Percentiles rank a stretch among this genome's conserved stretches.
phyloP scores from a whole-genome alignment of 108 stramenopile species.

The Skeletonema tropicum region DNA sequence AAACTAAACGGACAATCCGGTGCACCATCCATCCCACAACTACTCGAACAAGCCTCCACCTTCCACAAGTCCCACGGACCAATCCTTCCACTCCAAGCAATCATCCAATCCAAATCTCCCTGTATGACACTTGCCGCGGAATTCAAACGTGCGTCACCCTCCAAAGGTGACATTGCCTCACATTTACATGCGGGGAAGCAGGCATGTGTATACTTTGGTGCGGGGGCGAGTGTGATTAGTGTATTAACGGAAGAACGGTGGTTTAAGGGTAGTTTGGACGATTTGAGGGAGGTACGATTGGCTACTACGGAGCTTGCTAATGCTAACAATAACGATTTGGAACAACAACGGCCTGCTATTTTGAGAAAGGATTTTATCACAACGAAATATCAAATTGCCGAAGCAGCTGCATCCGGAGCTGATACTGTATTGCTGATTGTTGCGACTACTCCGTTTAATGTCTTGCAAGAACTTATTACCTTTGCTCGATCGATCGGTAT shows the following conservation, averaged over 20 bases:
- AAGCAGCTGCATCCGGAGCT: constrained; percentile 93
- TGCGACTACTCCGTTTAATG: constrained; percentile 73
- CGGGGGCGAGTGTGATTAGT: constrained; percentile 91
- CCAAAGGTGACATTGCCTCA: constrained; percentile 92
- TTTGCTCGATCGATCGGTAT: constrained; percentile 80
- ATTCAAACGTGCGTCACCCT: constrained; percentile 96
- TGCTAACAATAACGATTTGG: neutral
- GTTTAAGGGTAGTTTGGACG: constrained; percentile 92
- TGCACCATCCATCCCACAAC: constrained; percentile 33
- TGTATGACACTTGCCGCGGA: constrained; percentile 96
- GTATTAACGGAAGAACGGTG: constrained; percentile 96
- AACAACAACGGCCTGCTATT: constrained; percentile 73
- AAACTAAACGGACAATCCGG: constrained; percentile 8
- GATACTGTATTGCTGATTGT: constrained; percentile 97
- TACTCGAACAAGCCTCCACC: constrained; percentile 44
- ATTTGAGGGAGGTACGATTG: constrained; percentile 74
- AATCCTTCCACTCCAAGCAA: constrained; percentile 57
- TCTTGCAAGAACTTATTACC: constrained; percentile 78
- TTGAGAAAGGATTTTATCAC: constrained; percentile 96
- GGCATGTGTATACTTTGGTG: constrained; percentile 75
- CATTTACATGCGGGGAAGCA: constrained; percentile 79
- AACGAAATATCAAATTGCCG: constrained; percentile 89
- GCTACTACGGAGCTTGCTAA: constrained; percentile 34
- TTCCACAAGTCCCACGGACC: constrained; percentile 70
- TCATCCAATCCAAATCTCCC: constrained; percentile 67